Evolutionary conservation across 257 asterid genomes (phyloP).

Genomic region (Ocimum tenuiflorum): DNA sequence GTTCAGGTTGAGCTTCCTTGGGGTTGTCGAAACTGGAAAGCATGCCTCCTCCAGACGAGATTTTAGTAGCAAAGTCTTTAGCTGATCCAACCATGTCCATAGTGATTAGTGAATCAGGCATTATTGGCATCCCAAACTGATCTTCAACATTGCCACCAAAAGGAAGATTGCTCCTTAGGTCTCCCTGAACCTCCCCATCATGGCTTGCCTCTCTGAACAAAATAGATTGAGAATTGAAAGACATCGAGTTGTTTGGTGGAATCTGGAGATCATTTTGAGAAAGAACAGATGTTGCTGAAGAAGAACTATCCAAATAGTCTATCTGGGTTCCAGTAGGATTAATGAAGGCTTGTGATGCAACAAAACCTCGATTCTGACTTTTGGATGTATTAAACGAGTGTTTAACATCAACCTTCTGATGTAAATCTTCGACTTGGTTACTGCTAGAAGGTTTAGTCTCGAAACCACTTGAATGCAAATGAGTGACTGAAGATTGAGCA

Average conservation of each 20-base stretch:
- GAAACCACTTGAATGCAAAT: constrained; percentile 42
- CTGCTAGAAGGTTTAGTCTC: constrained; percentile 43
- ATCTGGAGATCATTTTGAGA: constrained; percentile 63
- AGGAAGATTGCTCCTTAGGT: constrained; percentile 43
- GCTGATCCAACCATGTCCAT: constrained; percentile 49
- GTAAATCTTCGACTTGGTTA: constrained; percentile 43
- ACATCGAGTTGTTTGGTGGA: constrained; percentile 55
- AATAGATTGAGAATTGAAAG: constrained; percentile 63
- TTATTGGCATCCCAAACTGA: constrained; percentile 63
- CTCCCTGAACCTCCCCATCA: constrained; percentile 58
- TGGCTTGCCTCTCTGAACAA: constrained; percentile 58
- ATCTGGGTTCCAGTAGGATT: constrained; percentile 48
- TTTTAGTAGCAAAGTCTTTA: constrained; percentile 47
- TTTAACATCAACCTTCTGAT: constrained; percentile 46
- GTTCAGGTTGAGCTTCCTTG: constrained; percentile 75
- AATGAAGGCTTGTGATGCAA: constrained; percentile 45
- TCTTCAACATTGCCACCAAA: constrained; percentile 50
- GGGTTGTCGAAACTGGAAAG: constrained; percentile 55
- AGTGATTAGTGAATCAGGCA: constrained; percentile 51
- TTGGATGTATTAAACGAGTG: constrained; percentile 50
- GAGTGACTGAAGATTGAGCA: constrained; percentile 44
- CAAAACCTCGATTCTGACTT: constrained; percentile 56
- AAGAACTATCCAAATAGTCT: constrained; percentile 82
- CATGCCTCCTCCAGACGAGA: constrained; percentile 58
- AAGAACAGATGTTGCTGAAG: constrained; percentile 84